phyloP scores from a whole-genome alignment of 1,139 yeast species.

The Pneumocystis oryctolagi region DNA sequence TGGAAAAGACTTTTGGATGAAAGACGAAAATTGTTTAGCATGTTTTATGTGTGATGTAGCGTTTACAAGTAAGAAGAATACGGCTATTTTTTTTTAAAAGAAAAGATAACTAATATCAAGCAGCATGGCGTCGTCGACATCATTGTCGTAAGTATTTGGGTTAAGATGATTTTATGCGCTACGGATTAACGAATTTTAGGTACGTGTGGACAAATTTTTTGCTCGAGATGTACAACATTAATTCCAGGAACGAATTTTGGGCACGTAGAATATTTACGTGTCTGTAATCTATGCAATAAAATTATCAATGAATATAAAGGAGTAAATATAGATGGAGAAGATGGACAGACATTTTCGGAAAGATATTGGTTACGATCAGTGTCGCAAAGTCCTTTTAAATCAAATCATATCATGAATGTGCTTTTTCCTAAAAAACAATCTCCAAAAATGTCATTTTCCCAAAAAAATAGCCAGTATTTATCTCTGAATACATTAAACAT shows the following conservation, averaged over 20 bases:
- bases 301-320: slow-evolving; percentile 34
- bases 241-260: slow-evolving; percentile 62
- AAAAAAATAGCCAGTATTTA: background rate
- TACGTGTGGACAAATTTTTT: slow-evolving; percentile 74
- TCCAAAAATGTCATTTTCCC: background rate
- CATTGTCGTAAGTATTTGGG: slow-evolving; percentile 60
- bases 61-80: slow-evolving; percentile 27
- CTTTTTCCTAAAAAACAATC: background rate
- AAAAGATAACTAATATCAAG: background rate
- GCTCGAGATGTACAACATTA: slow-evolving; percentile 69
- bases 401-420: background rate
- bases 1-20: slow-evolving; percentile 71
- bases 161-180: background rate
- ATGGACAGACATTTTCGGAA: background rate
- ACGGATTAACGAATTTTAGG: background rate
- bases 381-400: background rate
- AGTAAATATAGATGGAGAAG: slow-evolving; percentile 18
- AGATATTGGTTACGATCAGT: background rate
- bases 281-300: slow-evolving; percentile 63
- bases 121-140: slow-evolving; percentile 73
- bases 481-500: background rate
- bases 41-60: slow-evolving; percentile 64
- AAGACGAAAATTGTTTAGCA: slow-evolving; percentile 70
- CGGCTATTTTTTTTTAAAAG: background rate
- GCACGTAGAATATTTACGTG: slow-evolving; percentile 51